A percentile compares a stretch with the other conserved stretches of the same genome.
Evolutionary conservation across 2,329 filamentous ascomycete genomes (phyloP).

Genomic region (Dichotomopilus funicola): DNA sequence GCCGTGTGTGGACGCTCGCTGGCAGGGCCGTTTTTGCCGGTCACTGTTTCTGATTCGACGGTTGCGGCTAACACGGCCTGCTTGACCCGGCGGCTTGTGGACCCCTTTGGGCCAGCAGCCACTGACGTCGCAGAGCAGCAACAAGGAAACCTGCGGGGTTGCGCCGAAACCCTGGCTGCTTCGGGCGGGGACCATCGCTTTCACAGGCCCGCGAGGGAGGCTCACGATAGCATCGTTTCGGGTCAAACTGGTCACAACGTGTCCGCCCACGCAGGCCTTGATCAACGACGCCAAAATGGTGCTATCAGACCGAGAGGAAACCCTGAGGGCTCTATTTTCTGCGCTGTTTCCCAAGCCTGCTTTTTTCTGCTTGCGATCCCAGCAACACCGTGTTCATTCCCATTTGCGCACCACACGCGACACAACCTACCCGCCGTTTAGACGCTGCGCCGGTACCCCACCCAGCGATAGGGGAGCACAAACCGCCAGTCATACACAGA

Average conservation of each 20-base stretch:
- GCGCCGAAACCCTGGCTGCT: conserved; percentile 17
- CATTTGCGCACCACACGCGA: no score
- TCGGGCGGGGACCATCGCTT: background rate
- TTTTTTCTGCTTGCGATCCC: no score
- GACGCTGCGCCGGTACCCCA: no score
- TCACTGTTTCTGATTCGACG: conserved; percentile 6
- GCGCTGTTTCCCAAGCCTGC: no score
- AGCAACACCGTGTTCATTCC: no score
- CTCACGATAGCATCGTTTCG: background rate
- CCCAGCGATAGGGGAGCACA: background rate
- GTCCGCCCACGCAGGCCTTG: background rate
- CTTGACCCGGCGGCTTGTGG: conserved; percentile 6
- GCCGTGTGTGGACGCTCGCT: conserved; percentile 3
- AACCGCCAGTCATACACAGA: no score
- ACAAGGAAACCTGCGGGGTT: conserved; percentile 17
- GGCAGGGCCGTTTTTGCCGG: background rate
- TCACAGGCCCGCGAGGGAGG: background rate
- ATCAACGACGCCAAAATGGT: no score
- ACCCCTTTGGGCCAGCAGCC: conserved; percentile 14
- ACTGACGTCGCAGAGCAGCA: conserved; percentile 15
- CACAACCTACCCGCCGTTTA: no score
- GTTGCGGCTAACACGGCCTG: conserved; percentile 8
- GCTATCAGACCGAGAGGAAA: background rate
- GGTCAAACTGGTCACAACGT: background rate
- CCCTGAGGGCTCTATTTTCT: background rate